Percentiles rank a stretch among this genome's conserved stretches.
phyloP scores from a whole-genome alignment of 179 eudicot species.

The Spinacia oleracea region DNA sequence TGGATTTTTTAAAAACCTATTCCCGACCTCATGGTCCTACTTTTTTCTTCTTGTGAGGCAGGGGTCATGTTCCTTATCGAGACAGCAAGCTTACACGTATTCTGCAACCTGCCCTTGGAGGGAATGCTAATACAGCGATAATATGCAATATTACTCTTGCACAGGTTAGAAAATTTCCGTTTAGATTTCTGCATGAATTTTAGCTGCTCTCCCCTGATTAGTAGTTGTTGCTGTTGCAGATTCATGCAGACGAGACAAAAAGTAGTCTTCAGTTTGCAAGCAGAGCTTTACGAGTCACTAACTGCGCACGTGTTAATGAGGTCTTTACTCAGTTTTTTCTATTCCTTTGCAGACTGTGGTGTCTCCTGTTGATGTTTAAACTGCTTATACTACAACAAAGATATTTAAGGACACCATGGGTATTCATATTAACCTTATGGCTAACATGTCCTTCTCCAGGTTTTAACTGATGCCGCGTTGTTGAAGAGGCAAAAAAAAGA shows the following conservation, averaged over 20 bases:
- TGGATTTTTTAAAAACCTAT: neutral
- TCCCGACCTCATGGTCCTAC: constrained; percentile 1
- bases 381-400: neutral
- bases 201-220: constrained; percentile 8
- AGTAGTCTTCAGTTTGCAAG: constrained; percentile 98
- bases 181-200: neutral
- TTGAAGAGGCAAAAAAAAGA: constrained; percentile 95
- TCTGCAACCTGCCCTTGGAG: constrained; percentile 96
- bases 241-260: constrained; percentile 98
- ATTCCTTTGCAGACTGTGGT: neutral
- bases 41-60: constrained; percentile 33
- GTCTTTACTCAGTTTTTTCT: constrained; percentile 32
- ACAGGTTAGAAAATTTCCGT: constrained; percentile 49
- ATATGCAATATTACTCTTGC: constrained; percentile 97
- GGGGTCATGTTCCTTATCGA: constrained; percentile 97
- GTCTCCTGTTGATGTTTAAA: neutral
- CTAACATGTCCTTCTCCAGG: constrained; percentile 41
- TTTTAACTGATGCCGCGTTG: constrained; percentile 96
- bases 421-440: constrained; percentile 6
- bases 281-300: constrained; percentile 94
- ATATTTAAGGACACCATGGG: neutral
- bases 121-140: constrained; percentile 95
- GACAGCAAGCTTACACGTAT: constrained; percentile 98
- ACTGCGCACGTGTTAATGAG: constrained; percentile 95
- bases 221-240: constrained; percentile 44